Evolutionary conservation across 306 rosid genomes (phyloP).

Genomic region (Gillenia trifoliata): DNA sequence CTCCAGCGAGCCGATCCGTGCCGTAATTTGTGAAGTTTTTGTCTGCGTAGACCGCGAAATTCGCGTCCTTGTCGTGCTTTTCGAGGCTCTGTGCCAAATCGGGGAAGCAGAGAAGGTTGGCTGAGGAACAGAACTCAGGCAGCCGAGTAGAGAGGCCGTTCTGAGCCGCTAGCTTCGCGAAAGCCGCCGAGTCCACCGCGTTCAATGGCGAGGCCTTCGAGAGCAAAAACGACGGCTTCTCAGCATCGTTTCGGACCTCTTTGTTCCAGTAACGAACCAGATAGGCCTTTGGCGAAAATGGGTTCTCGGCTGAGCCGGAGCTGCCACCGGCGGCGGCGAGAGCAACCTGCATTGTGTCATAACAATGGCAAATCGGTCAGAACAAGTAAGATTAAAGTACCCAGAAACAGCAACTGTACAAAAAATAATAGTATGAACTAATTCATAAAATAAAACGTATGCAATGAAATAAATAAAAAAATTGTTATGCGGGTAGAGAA

Average conservation of each 20-base stretch:
- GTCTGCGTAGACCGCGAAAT: slow-evolving; percentile 41
- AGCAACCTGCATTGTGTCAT: slow-evolving; percentile 62
- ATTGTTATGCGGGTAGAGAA: neutral
- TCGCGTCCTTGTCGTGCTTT: slow-evolving; percentile 56
- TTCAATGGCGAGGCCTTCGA: slow-evolving; percentile 74
- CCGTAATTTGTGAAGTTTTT: slow-evolving; percentile 87
- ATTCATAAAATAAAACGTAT: slow-evolving; percentile 5
- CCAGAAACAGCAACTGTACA: neutral
- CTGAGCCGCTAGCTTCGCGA: slow-evolving; percentile 55
- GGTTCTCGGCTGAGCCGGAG: slow-evolving; percentile 39
- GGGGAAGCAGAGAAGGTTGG: slow-evolving; percentile 71
- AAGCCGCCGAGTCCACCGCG: slow-evolving; percentile 55
- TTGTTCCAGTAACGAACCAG: slow-evolving; percentile 81
- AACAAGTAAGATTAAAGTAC: neutral
- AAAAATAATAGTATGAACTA: neutral
- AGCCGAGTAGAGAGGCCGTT: slow-evolving; percentile 50
- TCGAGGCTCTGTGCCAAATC: slow-evolving; percentile 51
- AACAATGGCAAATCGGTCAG: slow-evolving; percentile 15
- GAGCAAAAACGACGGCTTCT: slow-evolving; percentile 53
- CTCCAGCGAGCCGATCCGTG: slow-evolving; percentile 59
- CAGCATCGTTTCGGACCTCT: slow-evolving; percentile 64
- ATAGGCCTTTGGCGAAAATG: slow-evolving; percentile 72
- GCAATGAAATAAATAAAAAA: neutral
- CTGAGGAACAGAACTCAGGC: slow-evolving; percentile 75
- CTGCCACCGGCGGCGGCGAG: slow-evolving; percentile 4